Percentiles rank a stretch among this genome's conserved stretches.
These are phyloP conservation scores for Heliamphora pulchella DNA, from an alignment of 179 eudicot species.

Conservation along the genomic window DNA sequence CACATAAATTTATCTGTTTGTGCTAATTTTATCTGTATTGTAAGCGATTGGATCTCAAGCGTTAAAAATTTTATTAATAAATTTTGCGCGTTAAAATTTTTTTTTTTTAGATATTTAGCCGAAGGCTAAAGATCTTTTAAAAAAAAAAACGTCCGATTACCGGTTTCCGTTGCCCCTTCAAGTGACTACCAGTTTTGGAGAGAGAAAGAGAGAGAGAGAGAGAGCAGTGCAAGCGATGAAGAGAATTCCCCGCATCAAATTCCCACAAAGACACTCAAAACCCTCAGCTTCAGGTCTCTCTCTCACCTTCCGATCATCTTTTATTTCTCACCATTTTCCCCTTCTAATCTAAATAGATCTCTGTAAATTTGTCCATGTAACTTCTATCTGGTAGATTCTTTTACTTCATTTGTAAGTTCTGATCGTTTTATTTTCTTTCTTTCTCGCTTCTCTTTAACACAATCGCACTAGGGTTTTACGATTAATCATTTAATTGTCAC, in stretches of 20 bases:
- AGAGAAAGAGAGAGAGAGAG: constrained; percentile 11
- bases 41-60: too few relatives aligned
- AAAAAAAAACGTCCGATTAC: background rate
- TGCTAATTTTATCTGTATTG: too few relatives aligned
- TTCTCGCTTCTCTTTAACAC: background rate
- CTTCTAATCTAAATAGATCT: background rate
- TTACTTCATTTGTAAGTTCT: background rate
- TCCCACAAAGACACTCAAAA: constrained; percentile 38
- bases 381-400: background rate
- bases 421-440: background rate
- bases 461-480: background rate
- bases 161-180: background rate
- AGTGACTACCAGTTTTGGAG: background rate
- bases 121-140: too few relatives aligned
- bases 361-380: background rate
- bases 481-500: too few relatives aligned
- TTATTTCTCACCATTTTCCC: background rate
- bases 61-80: too few relatives aligned
- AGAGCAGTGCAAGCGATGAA: constrained; percentile 21
- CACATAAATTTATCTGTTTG: too few relatives aligned
- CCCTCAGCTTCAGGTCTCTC: constrained; percentile 25
- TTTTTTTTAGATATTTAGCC: too few relatives aligned
- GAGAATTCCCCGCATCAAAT: constrained; percentile 49
- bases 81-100: too few relatives aligned
- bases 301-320: background rate